These are phyloP conservation scores for Lachancea dasiensis DNA, from an alignment of 805 yeast species.

Conservation along the genomic window DNA sequence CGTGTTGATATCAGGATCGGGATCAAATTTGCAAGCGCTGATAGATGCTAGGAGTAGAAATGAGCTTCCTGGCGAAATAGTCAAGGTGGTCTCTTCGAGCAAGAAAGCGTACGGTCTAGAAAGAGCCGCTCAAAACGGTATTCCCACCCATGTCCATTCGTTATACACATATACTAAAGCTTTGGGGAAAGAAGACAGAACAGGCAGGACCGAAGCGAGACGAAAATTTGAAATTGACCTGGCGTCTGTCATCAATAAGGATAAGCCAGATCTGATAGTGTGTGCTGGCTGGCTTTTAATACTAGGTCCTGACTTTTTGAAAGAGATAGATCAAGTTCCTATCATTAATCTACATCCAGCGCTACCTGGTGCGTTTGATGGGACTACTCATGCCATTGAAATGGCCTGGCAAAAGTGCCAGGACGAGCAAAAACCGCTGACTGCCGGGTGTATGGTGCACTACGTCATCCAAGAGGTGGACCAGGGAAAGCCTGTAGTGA, in stretches of 20 bases:
- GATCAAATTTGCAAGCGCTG: conserved; percentile 92
- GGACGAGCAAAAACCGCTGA: conserved; percentile 48
- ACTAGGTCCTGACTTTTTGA: conserved; percentile 67
- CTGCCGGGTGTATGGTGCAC: conserved; percentile 96
- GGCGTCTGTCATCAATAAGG: conserved; percentile 57
- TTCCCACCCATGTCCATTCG: conserved; percentile 68
- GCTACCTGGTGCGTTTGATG: conserved; percentile 93
- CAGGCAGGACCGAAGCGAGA: conserved; percentile 55
- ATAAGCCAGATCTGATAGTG: conserved; percentile 76
- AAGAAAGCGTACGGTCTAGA: conserved; percentile 80
- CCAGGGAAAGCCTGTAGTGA: conserved; percentile 82
- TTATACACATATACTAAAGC: conserved; percentile 69
- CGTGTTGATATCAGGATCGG: conserved; percentile 90
- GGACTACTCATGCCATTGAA: conserved; percentile 88
- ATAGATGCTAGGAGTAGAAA: conserved; percentile 59
- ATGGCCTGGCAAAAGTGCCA: conserved; percentile 96
- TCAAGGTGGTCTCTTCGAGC: conserved; percentile 79
- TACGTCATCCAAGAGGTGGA: conserved; percentile 95
- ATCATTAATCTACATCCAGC: conserved; percentile 96
- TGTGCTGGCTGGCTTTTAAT: conserved; percentile 99
- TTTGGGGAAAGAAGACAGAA: conserved; percentile 61
- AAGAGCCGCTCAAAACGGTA: conserved; percentile 64
- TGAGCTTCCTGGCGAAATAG: conserved; percentile 47
- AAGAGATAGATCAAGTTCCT: conserved; percentile 60
- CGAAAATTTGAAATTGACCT: conserved; percentile 71